Base-by-base conservation (phyloP, 352 stramenopile genomes). In the Phytophthora cajani region DNA sequence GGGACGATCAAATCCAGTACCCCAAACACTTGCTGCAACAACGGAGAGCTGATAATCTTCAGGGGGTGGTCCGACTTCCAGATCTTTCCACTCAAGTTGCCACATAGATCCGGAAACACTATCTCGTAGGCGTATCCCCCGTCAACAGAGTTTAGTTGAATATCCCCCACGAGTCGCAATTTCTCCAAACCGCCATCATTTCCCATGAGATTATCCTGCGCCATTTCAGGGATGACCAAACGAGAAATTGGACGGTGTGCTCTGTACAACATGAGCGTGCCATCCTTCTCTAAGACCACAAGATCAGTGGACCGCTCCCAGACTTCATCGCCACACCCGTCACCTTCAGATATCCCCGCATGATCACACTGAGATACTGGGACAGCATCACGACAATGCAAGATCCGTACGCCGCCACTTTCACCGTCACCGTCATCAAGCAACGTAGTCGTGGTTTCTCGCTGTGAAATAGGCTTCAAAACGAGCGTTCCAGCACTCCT, bases 31-130 rank as follows among this genome's bases (percentile, higher is more conserved):
- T 72, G 66, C 30, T 81, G 57, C 42, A 85, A 51, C 27, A 83
- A 66, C 25, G 79, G 63, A 14, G 64, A 81, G n/a, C 42, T 50
- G 12, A 72, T 50, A 30, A 84, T 47, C 5, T 64, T 72, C 11
- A 89, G 46, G 6, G 81, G 81, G 69, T 89, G 79, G 32, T 81
- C 62, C n/a, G 64, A 87, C 57, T 71, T 63, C 59, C 65, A 80
- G 3, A 83, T 72, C 42, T 72, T 78, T 4, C 64, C 62, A 25
- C 68, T 66, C 19, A 12, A 62, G 21, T 17, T 58, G 63, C 62
- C 57, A 58, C 67, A 50, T 27, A 72, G 21, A 68, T 63, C 33
- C 7, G 47, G 42, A 51, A 58, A 75, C 3, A 74, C 23, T 12
- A 84, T 65, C 30, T 84, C 81, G 49, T 80, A 87, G 12, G 71